Conservation (phyloP, 495 filamentous ascomycete genomes). For the Hypomontagnella submonticulosa region DNA sequence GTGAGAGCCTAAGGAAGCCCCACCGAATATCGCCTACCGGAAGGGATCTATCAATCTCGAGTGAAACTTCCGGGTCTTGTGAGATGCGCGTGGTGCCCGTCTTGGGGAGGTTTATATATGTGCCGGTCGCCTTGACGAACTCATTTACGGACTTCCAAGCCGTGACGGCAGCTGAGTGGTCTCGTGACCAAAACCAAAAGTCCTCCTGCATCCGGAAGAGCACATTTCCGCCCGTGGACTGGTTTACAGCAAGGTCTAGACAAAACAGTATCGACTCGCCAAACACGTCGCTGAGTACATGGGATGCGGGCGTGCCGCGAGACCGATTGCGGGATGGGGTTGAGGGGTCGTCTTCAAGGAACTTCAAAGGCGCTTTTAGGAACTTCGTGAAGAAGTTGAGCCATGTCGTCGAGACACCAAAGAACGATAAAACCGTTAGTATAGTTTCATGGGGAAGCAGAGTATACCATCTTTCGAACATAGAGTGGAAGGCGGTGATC, state of each 20-base stretch:
- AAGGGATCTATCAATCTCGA: conserved; percentile 50
- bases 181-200: conserved; percentile 73
- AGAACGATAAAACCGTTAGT: conserved; percentile 65
- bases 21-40: conserved; percentile 71
- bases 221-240: conserved; percentile 61
- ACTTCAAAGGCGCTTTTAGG: conserved; percentile 68
- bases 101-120: conserved; percentile 67
- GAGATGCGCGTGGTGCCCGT: conserved; percentile 63
- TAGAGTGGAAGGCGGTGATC: conserved; percentile 69
- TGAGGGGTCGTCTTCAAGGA: conserved; percentile 62
- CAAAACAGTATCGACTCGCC: conserved; percentile 72
- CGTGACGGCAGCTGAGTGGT: conserved; percentile 62
- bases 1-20: conserved; percentile 71
- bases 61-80: conserved; percentile 31
- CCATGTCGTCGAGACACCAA: conserved; percentile 70
- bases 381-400: conserved; percentile 70
- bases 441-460: conserved; percentile 70
- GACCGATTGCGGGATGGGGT: conserved; percentile 57
- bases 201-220: conserved; percentile 75
- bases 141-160: conserved; percentile 68
- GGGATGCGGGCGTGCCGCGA: conserved; percentile 68
- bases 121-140: conserved; percentile 66
- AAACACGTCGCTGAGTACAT: conserved; percentile 68
- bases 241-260: conserved; percentile 74
- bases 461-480: conserved; percentile 71